Percentiles rank a stretch among this genome's conserved stretches.
Conservation (phyloP, 2,329 filamentous ascomycete genomes). For the Fusarium continuum region DNA sequence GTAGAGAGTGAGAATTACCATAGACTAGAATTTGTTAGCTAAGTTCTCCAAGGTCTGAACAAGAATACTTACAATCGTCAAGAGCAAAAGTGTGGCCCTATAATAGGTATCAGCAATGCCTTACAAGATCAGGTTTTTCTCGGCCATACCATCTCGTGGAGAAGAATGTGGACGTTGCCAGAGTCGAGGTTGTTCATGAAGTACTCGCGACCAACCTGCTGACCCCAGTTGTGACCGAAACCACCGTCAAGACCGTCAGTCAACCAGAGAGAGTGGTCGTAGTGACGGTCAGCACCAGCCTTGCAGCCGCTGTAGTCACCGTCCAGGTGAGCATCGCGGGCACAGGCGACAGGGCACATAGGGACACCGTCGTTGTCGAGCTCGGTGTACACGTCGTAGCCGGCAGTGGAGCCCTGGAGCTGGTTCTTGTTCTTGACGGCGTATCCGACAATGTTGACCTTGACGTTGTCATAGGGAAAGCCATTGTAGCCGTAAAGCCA, state of each 20-base stretch:
- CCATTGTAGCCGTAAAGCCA: conserved; percentile 55
- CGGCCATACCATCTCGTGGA: conserved; percentile 52
- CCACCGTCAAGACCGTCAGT: conserved; percentile 55
- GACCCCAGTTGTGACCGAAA: conserved; percentile 57
- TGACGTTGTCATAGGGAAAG: conserved; percentile 53
- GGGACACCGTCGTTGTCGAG: conserved; percentile 52
- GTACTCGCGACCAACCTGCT: conserved; percentile 55
- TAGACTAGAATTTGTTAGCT: conserved; percentile 25
- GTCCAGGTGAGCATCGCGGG: conserved; percentile 55
- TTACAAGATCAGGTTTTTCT: rapidly evolving
- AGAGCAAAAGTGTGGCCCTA: conserved; percentile 53
- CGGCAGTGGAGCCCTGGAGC: conserved; percentile 49
- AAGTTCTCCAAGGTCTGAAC: not conserved
- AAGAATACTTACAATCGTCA: conserved; percentile 47
- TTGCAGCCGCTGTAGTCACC: conserved; percentile 53
- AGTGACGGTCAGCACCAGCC: conserved; percentile 48
- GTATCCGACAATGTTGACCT: conserved; percentile 53
- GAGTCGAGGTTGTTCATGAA: conserved; percentile 52
- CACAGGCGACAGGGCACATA: conserved; percentile 51
- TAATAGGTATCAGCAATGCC: not conserved
- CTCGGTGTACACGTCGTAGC: conserved; percentile 53
- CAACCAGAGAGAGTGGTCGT: conserved; percentile 57
- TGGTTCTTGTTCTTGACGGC: conserved; percentile 51
- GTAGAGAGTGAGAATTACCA: not conserved
- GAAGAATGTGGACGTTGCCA: conserved; percentile 55